Base-by-base conservation (phyloP, 495 filamentous ascomycete species). In the Hypomontagnella monticulosa region DNA sequence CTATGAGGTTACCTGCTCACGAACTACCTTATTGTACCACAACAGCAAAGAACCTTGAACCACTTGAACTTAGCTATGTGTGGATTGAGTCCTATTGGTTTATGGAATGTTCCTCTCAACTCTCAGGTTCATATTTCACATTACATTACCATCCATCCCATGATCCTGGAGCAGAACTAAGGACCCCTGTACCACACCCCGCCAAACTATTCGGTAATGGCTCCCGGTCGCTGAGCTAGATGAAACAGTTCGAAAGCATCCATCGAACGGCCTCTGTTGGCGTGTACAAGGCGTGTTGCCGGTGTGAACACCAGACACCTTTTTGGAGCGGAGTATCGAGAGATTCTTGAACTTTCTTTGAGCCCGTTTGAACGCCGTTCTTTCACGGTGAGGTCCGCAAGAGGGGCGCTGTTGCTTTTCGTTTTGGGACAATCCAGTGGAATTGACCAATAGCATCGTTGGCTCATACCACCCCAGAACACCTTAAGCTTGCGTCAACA, bases 401-500 rank as follows among this genome's bases (percentile, higher is more conserved):
- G 27, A 48, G 44, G 44, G 44, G 44, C 27, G 20, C 20, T 30
- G 41, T 54, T 54, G 11, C 49, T 49, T 59, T 41, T 49, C 16
- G 34, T 33, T 50, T 49, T 56, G 44, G 46, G 51, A 14, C 32
- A 16, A 65, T 52, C 54, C 47, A 49, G 56, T n/a, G 23, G 46
- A 68, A 68, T 68, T 68, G 65, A 37, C 65, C 59, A 68, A 68
- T 68, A 58, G 49, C 42, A 33, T 68, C 53, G 48, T 58, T 59
- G 14, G 48, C 54, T 68, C 58, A 50, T 44, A 51, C 23, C 58
- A 63, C 54, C 37, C 52, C 49, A 34, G 41, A 51, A 7, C 36
- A 64, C 38, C 40, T 59, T 58, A 20, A 51, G 41, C 53, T 63
- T 68, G 65, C 65, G 59, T 68, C 65, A 68, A 63, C 49, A 1